Evolutionary conservation across 805 yeast genomes (phyloP).

Genomic region (Candida cerambycidarum): DNA sequence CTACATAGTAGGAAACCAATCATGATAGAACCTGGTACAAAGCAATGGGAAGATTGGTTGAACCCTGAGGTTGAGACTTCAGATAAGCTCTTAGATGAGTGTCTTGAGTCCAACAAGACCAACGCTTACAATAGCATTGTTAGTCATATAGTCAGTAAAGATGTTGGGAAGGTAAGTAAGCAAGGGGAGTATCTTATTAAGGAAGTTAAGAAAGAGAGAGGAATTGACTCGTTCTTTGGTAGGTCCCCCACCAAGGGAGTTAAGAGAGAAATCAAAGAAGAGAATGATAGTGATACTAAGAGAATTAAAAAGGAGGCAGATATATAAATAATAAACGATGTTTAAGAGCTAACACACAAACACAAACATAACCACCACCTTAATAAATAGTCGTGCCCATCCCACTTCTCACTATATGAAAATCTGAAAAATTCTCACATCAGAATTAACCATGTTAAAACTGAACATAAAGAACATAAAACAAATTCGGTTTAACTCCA

Average conservation of each 20-base stretch:
- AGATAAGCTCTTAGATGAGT: conserved; percentile 33
- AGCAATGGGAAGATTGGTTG: conserved; percentile 68
- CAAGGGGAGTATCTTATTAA: conserved; percentile 44
- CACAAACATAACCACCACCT: no score
- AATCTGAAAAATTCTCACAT: conserved; percentile 7
- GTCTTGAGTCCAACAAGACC: conserved; percentile 36
- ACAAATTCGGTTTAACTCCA: conserved; percentile 14
- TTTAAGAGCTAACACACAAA: no score
- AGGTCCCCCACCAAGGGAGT: neutral
- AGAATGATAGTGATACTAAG: neutral
- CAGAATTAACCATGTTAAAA: neutral
- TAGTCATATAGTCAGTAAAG: conserved; percentile 55
- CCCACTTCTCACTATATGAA: no score
- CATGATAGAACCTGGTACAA: conserved; percentile 56
- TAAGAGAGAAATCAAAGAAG: conserved; percentile 4
- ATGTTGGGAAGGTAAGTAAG: conserved; percentile 61
- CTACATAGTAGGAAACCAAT: conserved; percentile 81
- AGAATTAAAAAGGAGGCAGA: neutral
- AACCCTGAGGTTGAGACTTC: conserved; percentile 42
- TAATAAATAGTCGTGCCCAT: neutral
- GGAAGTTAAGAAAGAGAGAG: conserved; percentile 18
- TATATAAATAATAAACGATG: no score
- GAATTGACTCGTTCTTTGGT: conserved; percentile 28
- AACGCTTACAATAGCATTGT: conserved; percentile 39
- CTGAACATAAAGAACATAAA: neutral